Base-by-base conservation (phyloP, 768 basidiomycete genomes). In the Hysterangium stoloniferum region DNA sequence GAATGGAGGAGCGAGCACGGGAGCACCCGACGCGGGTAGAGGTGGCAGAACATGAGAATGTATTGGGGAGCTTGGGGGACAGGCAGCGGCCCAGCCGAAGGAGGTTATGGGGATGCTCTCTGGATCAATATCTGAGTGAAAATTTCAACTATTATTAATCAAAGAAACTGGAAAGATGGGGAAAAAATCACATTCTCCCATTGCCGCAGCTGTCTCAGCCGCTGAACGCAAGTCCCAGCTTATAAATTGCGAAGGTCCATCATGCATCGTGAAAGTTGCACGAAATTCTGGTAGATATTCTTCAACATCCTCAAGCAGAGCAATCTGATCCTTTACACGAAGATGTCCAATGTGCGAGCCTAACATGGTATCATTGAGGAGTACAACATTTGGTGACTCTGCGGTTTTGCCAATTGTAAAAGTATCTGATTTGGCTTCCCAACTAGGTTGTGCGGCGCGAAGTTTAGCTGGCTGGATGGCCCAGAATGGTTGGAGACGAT, bases 181-280 rank as follows among this genome's bases (percentile, higher is more conserved):
- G 1, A 31, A 36, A 2, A 19, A 45, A 70, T 47, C 52, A 71
- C 71, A 62, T 57, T 54, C 58, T 35, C 62, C 56, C 9, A 52
- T 54, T 4, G 57, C 56, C 1, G 68, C 70, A 2, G 71, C 71
- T 15, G 65, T 58, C 5, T 71, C 44, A 8, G 62, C 60, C 3
- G 56, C 58, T 15, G 62, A 53, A 52, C 61, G 65, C 22, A 71
- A 48, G 4, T 65, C 59, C 29, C 62, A 66, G 47, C 72, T 65
- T 0, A 67, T 61, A 7, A 64, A 61, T 25, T 68, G 61, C 46
- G 67, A 69, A 3, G 75, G 74, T 1, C 60, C 66, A 52, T 74
- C 75, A 49, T 72, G 69, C 5, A 73, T 73, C 1, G 65, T 69
- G 43, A 77, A 61, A 0, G 73, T 73, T 27, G 72, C 70, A 4